phyloP scores from a whole-genome alignment of 495 filamentous ascomycete species.

The Achaetomiella virescens region DNA sequence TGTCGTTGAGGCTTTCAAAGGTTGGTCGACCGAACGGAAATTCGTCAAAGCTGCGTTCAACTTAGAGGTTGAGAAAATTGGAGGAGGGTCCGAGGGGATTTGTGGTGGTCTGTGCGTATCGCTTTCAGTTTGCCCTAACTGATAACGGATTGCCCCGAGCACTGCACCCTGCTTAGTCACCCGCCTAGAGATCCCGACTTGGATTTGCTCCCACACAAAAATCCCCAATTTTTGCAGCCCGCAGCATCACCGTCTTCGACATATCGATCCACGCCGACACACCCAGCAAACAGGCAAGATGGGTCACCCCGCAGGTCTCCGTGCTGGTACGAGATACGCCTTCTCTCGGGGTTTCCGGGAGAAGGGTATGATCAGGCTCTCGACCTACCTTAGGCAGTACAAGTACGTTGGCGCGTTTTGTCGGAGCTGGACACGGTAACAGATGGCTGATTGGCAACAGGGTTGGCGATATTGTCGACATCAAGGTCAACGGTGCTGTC shows the following conservation, averaged over 20 bases:
- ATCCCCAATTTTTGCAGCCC: slow-evolving; percentile 27
- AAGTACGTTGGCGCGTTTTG: slow-evolving; percentile 47
- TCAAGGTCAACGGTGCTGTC: slow-evolving; percentile 94
- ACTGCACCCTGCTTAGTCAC: slow-evolving; percentile 29
- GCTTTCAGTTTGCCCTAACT: slow-evolving; percentile 28
- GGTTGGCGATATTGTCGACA: slow-evolving; percentile 95
- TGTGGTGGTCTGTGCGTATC: slow-evolving; percentile 35
- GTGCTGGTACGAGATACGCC: slow-evolving; percentile 92
- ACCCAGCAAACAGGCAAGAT: slow-evolving; percentile 50
- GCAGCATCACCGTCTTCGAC: slow-evolving; percentile 32
- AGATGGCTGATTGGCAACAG: slow-evolving; percentile 43
- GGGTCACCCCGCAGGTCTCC: slow-evolving; percentile 95
- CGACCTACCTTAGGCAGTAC: slow-evolving; percentile 88
- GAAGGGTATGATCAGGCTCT: slow-evolving; percentile 82
- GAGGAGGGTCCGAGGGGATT: slow-evolving; percentile 26
- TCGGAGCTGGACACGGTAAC: not conserved
- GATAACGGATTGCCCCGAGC: slow-evolving; percentile 6
- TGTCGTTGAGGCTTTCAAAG: slow-evolving; percentile 38
- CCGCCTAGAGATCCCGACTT: slow-evolving; percentile 21
- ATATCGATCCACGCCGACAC: slow-evolving; percentile 34
- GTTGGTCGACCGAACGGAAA: slow-evolving; percentile 29
- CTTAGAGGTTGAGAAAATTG: slow-evolving; percentile 20
- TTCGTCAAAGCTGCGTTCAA: slow-evolving; percentile 7
- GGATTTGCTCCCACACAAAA: slow-evolving; percentile 32
- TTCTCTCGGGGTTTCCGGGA: slow-evolving; percentile 91